Evolutionary conservation across 2,329 filamentous ascomycete genomes (phyloP).

Genomic region (Xylariaceae sp.): DNA sequence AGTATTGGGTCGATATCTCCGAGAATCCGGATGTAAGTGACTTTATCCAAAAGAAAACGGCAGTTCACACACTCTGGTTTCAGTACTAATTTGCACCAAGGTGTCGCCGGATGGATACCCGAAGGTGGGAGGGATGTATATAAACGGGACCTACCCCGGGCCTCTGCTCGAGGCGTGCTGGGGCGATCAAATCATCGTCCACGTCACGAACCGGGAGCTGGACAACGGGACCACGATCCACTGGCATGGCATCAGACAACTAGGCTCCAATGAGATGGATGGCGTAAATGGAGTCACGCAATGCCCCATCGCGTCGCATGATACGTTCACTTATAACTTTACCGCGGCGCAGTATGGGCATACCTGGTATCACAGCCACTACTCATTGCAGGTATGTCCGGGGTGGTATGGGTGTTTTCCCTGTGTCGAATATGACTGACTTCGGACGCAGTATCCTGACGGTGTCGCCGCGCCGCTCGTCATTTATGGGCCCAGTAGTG

Average conservation of each 20-base stretch:
- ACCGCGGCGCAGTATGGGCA: constrained; percentile 49
- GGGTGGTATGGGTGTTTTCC: no score
- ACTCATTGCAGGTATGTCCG: constrained; percentile 38
- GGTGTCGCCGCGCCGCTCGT: constrained; percentile 57
- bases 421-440: not conserved
- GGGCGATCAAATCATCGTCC: constrained; percentile 36
- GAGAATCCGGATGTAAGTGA: constrained; percentile 12
- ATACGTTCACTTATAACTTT: constrained; percentile 52
- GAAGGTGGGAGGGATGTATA: constrained; percentile 17
- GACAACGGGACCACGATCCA: constrained; percentile 58
- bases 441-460: constrained; percentile 29
- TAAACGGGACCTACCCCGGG: constrained; percentile 26
- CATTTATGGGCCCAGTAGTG: constrained; percentile 54
- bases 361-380: constrained; percentile 58
- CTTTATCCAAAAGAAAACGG: not conserved
- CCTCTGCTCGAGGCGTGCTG: constrained; percentile 28
- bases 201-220: constrained; percentile 46
- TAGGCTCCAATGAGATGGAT: constrained; percentile 49
- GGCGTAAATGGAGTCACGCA: constrained; percentile 48
- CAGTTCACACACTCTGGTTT: not conserved
- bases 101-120: constrained; percentile 16
- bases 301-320: constrained; percentile 46
- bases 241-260: constrained; percentile 57
- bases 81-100: not conserved
- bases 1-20: constrained; percentile 17